Evolutionary conservation across 768 basidiomycete genomes (phyloP).

Genomic region (Tulasnella sp.): DNA sequence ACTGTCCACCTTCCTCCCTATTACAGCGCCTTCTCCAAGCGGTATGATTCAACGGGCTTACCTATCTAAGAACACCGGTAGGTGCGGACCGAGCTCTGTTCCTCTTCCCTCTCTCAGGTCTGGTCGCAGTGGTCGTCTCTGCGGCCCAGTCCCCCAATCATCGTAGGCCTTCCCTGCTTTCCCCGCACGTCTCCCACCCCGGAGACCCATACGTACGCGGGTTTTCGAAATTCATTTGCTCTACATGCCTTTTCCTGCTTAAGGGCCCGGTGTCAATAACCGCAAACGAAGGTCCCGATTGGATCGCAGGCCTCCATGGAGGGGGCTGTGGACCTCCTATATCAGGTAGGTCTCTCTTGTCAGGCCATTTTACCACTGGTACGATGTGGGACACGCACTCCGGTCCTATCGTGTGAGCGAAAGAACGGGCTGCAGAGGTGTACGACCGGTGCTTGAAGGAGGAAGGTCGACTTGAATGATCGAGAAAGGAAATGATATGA

Average conservation of each 20-base stretch:
- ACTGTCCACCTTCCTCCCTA: neutral
- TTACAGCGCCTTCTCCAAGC: neutral
- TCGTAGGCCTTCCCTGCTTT: neutral
- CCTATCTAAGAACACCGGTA: constrained; percentile 1
- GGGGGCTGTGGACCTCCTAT: neutral
- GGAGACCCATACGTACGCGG: neutral
- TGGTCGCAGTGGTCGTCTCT: neutral
- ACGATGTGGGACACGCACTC: neutral
- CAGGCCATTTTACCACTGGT: constrained; percentile 6
- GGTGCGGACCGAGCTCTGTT: constrained; percentile 7
- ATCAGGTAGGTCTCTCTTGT: neutral
- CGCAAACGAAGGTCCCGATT: neutral
- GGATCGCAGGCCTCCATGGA: neutral
- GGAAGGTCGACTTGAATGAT: neutral
- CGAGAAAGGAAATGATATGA: neutral
- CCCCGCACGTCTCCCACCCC: constrained; percentile 4
- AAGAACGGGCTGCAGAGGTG: neutral
- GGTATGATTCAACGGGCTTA: neutral
- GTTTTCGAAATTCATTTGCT: neutral
- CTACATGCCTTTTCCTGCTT: neutral
- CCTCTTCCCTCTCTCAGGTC: neutral
- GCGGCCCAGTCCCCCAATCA: neutral
- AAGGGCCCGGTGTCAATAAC: neutral
- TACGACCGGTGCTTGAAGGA: neutral
- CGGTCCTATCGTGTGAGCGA: neutral